Evolutionary conservation across 768 basidiomycete genomes (phyloP).

Genomic region (Chalciporus pseudorubinellus): DNA sequence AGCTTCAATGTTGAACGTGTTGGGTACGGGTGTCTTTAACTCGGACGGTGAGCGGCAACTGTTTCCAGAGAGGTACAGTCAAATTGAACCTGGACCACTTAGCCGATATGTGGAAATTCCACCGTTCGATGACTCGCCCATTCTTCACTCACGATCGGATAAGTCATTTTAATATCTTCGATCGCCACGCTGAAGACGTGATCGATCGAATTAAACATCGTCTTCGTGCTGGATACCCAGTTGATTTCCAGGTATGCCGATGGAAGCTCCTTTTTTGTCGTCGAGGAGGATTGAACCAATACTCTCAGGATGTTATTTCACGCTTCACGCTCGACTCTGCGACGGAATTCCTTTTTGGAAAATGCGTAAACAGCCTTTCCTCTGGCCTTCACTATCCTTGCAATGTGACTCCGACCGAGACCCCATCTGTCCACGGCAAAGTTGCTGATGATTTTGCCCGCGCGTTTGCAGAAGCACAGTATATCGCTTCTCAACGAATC

Average conservation of each 20-base stretch:
- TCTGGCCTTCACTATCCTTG: constrained; percentile 53
- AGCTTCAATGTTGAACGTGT: constrained; percentile 42
- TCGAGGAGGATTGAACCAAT: background rate
- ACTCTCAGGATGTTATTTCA: constrained; percentile 49
- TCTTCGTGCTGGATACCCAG: constrained; percentile 45
- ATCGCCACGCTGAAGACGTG: constrained; percentile 47
- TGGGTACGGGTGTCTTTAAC: constrained; percentile 69
- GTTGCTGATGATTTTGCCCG: constrained; percentile 43
- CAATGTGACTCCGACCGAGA: constrained; percentile 28
- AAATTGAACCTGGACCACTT: constrained; percentile 10
- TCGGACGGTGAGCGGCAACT: constrained; percentile 47
- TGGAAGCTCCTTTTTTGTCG: background rate
- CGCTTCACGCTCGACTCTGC: constrained; percentile 68
- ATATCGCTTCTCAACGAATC: constrained; percentile 40
- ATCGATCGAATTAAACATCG: constrained; percentile 47
- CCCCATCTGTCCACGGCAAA: constrained; percentile 25
- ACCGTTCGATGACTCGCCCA: constrained; percentile 62
- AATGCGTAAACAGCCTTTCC: constrained; percentile 51
- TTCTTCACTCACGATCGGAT: constrained; percentile 62
- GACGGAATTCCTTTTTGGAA: constrained; percentile 64
- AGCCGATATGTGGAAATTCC: constrained; percentile 59
- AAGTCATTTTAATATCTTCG: constrained; percentile 59
- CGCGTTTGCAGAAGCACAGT: constrained; percentile 51
- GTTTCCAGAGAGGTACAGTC: too few species aligned
- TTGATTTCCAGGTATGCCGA: constrained; percentile 54